Evolutionary conservation across 2,329 filamentous ascomycete species (phyloP), one percentile per base, ranked within the genome.

Genomic region (Chlorencoelia australis): DNA sequence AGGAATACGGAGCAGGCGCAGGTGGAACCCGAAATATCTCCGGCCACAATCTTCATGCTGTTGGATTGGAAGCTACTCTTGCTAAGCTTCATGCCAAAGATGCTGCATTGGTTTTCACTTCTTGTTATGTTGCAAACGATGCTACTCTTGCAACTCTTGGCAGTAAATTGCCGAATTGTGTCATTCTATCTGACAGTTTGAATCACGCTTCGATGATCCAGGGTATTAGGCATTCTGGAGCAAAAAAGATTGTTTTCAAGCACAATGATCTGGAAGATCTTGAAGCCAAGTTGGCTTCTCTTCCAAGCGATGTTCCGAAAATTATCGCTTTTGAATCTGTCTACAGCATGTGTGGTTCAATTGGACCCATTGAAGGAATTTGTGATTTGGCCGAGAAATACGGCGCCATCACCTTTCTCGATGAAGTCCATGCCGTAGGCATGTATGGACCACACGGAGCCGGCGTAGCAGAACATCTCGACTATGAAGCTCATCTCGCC

Each of bases 161-260:
- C 32, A 94, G 86, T 64, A 95, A 94, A 63, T 69, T 98, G 61
- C 89, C 91, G 19, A 82, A 94, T 55, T 98, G 91, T 56, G 91
- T 98, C 29, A 94, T 96, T 53, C 68, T 98, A n/a, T 95, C 88
- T 5, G 91, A 98, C 64, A 94, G 84, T 60, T 66, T 95, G 58
- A 98, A 98, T 60, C 91, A 98, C 59, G 91, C 91, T 9, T 96
- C 89, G 5, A 98, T 98, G 91, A 98, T 98, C 44, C 91, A 96
- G 63, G 91, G 91, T 30, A 98, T 98, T 53, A 85, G 91, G 29
- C 91, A 98, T 63, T 96, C 89, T 7, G 88, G 89, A 30, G 88
- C 91, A 25, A 89, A 84, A 66, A 98, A 98, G 71, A 74, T 96
- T 62, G 89, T 98, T 17, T 98, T 96, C 74, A 94, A 93, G 66